Evolutionary conservation across 257 asterid genomes (phyloP), one percentile per base, ranked within the genome.

Genomic region (Scutellaria galericulata): DNA sequence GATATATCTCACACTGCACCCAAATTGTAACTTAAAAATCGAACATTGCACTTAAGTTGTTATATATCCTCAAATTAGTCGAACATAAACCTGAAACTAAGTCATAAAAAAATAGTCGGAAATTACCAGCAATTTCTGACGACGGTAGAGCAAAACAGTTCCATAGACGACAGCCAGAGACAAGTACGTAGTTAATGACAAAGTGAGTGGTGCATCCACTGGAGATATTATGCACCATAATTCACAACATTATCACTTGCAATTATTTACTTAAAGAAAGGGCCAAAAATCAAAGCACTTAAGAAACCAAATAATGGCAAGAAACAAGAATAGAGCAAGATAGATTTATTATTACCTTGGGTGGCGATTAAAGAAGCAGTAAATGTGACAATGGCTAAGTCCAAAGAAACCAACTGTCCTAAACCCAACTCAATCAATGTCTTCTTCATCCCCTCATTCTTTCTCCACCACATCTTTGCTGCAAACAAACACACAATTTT

Each of bases 201-300:
- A 56, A 7, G 95, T 74, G 65, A 92, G 88, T 1, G 97, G 96
- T 7, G 92, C 80, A 55, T 92, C 88, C 64, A 84, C 92, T 48
- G 44, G 18, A 27, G 37, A 31, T 31, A 4, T 31, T 31, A 31
- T 31, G 37, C 37, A 31, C 37, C 37, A 31, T 31, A 31, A 31
- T 31, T 31, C 5, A 31, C 37, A 31, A 31, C 4, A 31, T 3
- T 31, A 31, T 31, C 5, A 31, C 0, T 24, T 24, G 27, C 27
- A 24, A 24, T 24, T 24, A 24, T 24, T 24, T 24, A 31, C 3
- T 31, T 31, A 31, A 24, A 18, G 0, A 18, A 18, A 18, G 18
- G 18, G 18, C 18, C 18, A 18, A 18, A 18, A 18, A 18, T 18
- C 18, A 18, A 18, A 18, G n/a, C 18, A 18, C 18, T 18, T 18